Conservation (phyloP, 2,329 filamentous ascomycete genomes). For the Septoria petroselini region DNA sequence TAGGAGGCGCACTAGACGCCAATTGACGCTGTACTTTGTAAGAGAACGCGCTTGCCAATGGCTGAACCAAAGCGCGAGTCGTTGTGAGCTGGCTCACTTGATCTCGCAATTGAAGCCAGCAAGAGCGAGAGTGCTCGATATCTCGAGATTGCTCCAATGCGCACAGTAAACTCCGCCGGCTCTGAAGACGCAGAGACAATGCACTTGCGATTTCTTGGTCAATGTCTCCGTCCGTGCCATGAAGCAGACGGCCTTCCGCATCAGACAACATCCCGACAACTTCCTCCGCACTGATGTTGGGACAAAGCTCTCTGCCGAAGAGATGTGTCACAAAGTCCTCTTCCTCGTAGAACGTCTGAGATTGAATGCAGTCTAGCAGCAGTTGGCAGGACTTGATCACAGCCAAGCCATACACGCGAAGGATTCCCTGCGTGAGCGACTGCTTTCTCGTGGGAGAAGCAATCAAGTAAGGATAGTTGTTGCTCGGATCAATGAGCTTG, state of each 20-base stretch:
- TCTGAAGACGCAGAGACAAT: slow-evolving; percentile 54
- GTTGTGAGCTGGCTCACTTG: slow-evolving; percentile 47
- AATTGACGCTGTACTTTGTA: slow-evolving; percentile 85
- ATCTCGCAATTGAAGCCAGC: slow-evolving; percentile 33
- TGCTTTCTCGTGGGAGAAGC: background rate
- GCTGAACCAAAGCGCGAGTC: slow-evolving; percentile 59
- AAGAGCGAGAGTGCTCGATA: slow-evolving; percentile 40
- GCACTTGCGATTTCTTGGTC: slow-evolving; percentile 25
- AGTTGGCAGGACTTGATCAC: slow-evolving; percentile 78
- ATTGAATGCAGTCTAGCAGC: slow-evolving; percentile 71
- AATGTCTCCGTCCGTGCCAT: slow-evolving; percentile 42
- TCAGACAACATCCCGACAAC: slow-evolving; percentile 55
- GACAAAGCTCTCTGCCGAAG: slow-evolving; percentile 75
- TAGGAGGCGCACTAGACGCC: slow-evolving; percentile 88
- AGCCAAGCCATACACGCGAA: slow-evolving; percentile 82
- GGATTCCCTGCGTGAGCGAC: slow-evolving; percentile 51
- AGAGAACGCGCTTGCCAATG: slow-evolving; percentile 78
- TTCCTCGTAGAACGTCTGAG: slow-evolving; percentile 94
- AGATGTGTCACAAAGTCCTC: slow-evolving; percentile 95
- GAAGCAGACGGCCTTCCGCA: slow-evolving; percentile 44
- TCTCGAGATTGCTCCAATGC: slow-evolving; percentile 24
- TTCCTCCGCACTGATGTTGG: slow-evolving; percentile 57
- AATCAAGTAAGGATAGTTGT: slow-evolving; percentile 30
- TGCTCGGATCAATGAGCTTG: slow-evolving; percentile 67
- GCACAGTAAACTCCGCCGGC: slow-evolving; percentile 63